A percentile compares a stretch with the other conserved stretches of the same genome.
phyloP scores from a whole-genome alignment of 2,329 filamentous ascomycete species.

The Zymoseptoria tritici region DNA sequence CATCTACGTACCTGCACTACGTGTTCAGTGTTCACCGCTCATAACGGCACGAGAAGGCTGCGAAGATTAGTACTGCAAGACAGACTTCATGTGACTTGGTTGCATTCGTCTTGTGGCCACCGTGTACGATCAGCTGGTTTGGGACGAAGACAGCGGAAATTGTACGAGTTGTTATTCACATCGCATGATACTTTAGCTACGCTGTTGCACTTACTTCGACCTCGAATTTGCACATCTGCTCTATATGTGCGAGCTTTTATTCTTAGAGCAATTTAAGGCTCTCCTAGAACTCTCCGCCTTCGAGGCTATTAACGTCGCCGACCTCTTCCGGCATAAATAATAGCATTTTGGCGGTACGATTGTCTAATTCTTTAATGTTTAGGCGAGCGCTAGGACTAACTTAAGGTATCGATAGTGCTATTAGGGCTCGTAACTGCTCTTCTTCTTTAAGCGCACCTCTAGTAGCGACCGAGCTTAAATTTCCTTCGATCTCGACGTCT shows the following conservation, averaged over 20 bases:
- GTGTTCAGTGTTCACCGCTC: neutral
- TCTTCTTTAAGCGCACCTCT: neutral
- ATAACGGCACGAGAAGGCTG: neutral
- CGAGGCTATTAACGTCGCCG: neutral
- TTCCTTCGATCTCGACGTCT: neutral
- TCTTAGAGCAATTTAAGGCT: neutral
- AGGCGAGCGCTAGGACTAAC: neutral
- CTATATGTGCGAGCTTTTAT: too few relatives aligned
- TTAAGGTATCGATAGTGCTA: neutral
- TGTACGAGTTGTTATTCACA: neutral
- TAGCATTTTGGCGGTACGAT: slow-evolving; percentile 14
- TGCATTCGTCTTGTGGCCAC: neutral
- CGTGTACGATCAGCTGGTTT: neutral
- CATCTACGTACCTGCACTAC: neutral
- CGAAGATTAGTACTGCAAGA: neutral
- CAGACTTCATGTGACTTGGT: neutral
- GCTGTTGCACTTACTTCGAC: too few relatives aligned
- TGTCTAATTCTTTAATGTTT: slow-evolving; percentile 7
- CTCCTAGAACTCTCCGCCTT: neutral
- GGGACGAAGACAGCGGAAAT: neutral
- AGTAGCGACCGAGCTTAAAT: neutral
- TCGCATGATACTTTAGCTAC: neutral
- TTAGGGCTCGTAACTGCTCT: neutral
- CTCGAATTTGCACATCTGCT: neutral
- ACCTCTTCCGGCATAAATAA: slow-evolving; percentile 11